Percentiles rank a stretch among this genome's conserved stretches.
Conservation (phyloP, 495 filamentous ascomycete species). For the Penicillium psychrofluorescens region DNA sequence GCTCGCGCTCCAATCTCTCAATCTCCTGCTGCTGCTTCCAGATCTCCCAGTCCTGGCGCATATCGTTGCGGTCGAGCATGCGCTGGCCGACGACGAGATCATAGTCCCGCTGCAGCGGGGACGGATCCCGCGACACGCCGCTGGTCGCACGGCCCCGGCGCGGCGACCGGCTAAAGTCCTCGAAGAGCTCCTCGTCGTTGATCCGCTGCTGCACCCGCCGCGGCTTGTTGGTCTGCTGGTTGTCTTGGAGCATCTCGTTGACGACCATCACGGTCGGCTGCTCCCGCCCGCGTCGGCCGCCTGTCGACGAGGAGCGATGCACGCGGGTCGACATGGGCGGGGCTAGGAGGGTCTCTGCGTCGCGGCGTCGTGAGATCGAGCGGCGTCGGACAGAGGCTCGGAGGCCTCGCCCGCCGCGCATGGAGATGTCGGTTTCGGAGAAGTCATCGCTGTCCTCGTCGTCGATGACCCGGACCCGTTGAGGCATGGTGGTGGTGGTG, state of each 20-base stretch:
- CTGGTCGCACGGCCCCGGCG: constrained; percentile 16
- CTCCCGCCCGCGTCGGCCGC: constrained; percentile 22
- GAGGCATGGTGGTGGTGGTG: no score
- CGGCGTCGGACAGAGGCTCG: constrained; percentile 20
- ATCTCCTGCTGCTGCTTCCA: constrained; percentile 37
- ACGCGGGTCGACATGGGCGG: constrained; percentile 19
- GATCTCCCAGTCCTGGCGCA: constrained; percentile 34
- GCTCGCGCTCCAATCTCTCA: constrained; percentile 36
- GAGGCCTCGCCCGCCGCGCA: constrained; percentile 16
- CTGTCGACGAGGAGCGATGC: constrained; percentile 35
- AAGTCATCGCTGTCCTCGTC: constrained; percentile 27
- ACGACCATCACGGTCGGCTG: constrained; percentile 16
- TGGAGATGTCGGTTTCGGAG: constrained; percentile 34
- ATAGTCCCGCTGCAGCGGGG: constrained; percentile 24
- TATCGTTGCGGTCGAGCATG: constrained; percentile 28
- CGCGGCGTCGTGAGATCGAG: constrained; percentile 31
- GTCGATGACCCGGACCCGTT: constrained; percentile 12
- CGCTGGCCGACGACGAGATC: constrained; percentile 32
- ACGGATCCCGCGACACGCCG: constrained; percentile 9
- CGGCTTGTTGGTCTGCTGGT: constrained; percentile 7
- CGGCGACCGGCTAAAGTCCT: constrained; percentile 18
- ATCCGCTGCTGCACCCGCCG: constrained; percentile 14
- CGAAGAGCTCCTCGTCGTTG: constrained; percentile 22
- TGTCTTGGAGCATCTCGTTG: constrained; percentile 17
- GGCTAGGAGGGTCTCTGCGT: constrained; percentile 9